Conservation (phyloP, 495 filamentous ascomycete genomes). For the Stereocaulon alpinum region DNA sequence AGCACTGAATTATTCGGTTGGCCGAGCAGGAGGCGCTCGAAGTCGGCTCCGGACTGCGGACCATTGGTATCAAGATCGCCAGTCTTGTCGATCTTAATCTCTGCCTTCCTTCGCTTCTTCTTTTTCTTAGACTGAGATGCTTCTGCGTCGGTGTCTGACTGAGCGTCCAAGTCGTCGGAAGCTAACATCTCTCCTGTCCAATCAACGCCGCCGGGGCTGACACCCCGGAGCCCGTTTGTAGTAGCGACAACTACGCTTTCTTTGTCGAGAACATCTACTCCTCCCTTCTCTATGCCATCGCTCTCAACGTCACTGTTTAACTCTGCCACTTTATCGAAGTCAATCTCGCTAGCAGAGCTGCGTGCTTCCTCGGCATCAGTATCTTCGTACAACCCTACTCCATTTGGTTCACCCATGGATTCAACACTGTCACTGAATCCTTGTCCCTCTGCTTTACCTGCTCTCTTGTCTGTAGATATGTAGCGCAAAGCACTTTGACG, state of each 20-base stretch:
- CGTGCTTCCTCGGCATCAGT: not conserved
- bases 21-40: constrained; percentile 83
- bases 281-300: not conserved
- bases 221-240: constrained; percentile 36
- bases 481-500: constrained; percentile 28
- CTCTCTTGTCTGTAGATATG: constrained; percentile 23
- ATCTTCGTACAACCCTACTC: not conserved
- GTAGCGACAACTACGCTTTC: not conserved
- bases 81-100: constrained; percentile 77
- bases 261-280: not conserved
- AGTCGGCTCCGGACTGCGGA: constrained; percentile 84
- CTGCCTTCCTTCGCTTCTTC: constrained; percentile 67
- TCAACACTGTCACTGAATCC: constrained; percentile 18
- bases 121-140: constrained; percentile 55
- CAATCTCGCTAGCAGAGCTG: not conserved
- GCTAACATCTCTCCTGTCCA: constrained; percentile 58
- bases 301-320: constrained; percentile 6
- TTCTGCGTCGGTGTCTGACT: constrained; percentile 28
- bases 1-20: constrained; percentile 80
- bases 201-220: constrained; percentile 76
- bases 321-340: not conserved
- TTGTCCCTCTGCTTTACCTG: constrained; percentile 38
- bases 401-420: not conserved
- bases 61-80: constrained; percentile 80
- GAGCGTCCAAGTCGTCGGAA: constrained; percentile 35